Evolutionary conservation across 352 stramenopile genomes (phyloP).

Genomic region (Albugo candida): DNA sequence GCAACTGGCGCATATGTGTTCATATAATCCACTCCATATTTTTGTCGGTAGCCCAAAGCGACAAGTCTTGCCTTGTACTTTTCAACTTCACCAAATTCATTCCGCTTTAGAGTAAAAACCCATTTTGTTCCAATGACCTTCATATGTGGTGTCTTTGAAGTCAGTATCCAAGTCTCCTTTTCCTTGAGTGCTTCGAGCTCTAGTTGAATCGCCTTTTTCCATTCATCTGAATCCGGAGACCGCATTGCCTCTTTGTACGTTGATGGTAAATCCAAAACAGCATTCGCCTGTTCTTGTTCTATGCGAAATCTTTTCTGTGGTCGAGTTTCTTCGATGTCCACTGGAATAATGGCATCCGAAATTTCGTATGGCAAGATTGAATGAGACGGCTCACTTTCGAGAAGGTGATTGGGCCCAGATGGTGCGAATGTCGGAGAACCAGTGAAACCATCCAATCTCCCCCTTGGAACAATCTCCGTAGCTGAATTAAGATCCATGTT

Average conservation of each 20-base stretch:
- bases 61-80: slow-evolving; percentile 14
- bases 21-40: slow-evolving; percentile 8
- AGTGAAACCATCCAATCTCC: no score
- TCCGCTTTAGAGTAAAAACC: slow-evolving; percentile 5
- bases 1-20: slow-evolving; percentile 14
- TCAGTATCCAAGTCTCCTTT: background rate
- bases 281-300: background rate
- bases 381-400: no score
- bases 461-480: background rate
- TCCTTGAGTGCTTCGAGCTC: background rate
- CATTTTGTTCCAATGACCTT: slow-evolving; percentile 5
- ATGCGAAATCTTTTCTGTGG: no score
- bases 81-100: slow-evolving; percentile 5
- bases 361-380: no score
- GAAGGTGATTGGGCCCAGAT: no score
- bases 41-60: slow-evolving; percentile 11
- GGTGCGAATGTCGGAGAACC: no score
- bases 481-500: background rate
- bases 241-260: slow-evolving; percentile 5
- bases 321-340: no score
- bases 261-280: background rate
- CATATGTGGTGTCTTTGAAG: background rate
- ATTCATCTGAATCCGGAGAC: background rate
- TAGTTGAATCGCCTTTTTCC: background rate
- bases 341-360: no score